Evolutionary conservation across 164 flowering plant species (phyloP).

Genomic region (Litsea cubeba): DNA sequence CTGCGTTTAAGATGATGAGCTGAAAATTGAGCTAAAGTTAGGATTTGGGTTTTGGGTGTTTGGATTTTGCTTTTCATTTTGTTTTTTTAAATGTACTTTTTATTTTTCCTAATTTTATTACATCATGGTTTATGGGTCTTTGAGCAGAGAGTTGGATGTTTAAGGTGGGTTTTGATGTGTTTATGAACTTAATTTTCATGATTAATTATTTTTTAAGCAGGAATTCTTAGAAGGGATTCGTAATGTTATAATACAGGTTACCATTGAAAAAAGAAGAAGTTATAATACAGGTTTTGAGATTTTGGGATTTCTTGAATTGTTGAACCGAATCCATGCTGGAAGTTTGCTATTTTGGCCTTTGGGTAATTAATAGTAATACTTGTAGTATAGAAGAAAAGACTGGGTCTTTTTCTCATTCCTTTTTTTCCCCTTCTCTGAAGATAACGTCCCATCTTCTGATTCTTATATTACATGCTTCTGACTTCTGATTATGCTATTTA

Average conservation of each 20-base stretch:
- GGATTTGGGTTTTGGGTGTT: constrained; percentile 5
- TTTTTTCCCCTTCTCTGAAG: constrained; percentile 19
- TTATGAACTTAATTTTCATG: constrained; percentile 5
- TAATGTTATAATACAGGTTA: not conserved
- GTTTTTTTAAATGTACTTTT: not conserved
- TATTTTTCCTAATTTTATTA: not conserved
- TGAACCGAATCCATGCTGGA: not conserved
- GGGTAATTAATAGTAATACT: constrained; percentile 37
- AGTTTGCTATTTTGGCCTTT: constrained; percentile 13
- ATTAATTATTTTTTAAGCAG: not conserved
- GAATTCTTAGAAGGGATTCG: not conserved
- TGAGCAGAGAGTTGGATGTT: not conserved
- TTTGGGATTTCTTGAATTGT: not conserved
- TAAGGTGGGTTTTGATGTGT: constrained; percentile 2
- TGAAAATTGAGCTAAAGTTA: constrained; percentile 3
- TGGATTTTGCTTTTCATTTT: not conserved
- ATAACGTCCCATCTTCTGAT: constrained; percentile 7
- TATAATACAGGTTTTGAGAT: not conserved
- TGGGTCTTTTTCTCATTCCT: constrained; percentile 16
- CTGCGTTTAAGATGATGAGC: not conserved
- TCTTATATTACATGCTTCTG: not conserved
- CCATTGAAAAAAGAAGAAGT: too few species aligned
- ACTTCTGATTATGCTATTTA: not conserved
- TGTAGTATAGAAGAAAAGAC: constrained; percentile 16
- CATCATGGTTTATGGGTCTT: not conserved